Base-by-base conservation (phyloP, 208 protist species). In the Crithidia expoeki region DNA sequence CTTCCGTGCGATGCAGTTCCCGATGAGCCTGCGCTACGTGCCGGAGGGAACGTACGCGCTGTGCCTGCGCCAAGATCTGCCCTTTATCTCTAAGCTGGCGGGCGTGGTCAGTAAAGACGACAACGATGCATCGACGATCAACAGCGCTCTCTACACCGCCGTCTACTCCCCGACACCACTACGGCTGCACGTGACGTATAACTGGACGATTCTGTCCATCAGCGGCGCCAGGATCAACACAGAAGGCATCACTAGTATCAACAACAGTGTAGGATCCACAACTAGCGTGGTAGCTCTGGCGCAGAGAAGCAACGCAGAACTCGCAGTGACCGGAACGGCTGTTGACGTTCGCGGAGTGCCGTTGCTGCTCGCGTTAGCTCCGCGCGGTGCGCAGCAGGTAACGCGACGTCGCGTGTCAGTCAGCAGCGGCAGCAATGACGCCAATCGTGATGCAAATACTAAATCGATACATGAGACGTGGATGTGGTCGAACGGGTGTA, bases 241-340 rank as follows among this genome's bases (percentile, higher is more conserved):
- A 16, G 46, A 53, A 0, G 25, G 57, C 38, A 44, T 10, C 59
- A n/a, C 11, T 42, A 23, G 44, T 44, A 46, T 58, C 57, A 67
- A 23, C 53, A 44, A 10, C 38, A 25, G 40, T 25, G 52, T 50
- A 36, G n/a, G 47, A 16, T 14, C 46, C n/a, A 55, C 49, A 6
- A n/a, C 36, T 38, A 62, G 59, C 46, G 50, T 68, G 21, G 44
- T 90, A 27, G 75, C 74, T 19, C 68, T 87, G 23, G 62, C 80
- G 57, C 80, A 88, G 56, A 68, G 84, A 52, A 74, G 60, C 71
- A 80, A 88, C 60, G 69, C 80, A 9, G 68, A 42, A 12, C 57
- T 90, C 42, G 36, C 50, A 14, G 56, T 93, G 34, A 67, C 75
- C 6, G 88, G 84, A 14, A 75, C 81, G 40, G 82, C 84, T 1